phyloP scores from a whole-genome alignment of 192 early-diverging fungal species.

The Rhizophlyctis rosea region DNA sequence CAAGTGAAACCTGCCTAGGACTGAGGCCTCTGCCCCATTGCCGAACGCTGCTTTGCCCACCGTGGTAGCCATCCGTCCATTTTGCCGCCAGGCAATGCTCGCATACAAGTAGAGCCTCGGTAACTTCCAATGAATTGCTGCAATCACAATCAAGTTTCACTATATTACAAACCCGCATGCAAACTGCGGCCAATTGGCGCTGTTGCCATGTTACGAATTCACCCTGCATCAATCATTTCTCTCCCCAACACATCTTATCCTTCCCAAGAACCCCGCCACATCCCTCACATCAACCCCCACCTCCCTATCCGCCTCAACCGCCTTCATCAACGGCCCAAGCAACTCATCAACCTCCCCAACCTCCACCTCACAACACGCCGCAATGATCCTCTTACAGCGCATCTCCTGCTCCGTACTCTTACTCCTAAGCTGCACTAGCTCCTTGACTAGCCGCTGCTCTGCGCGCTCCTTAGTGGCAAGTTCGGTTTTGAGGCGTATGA shows the following conservation, averaged over 20 bases:
- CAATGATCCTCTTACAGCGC: conserved; percentile 80
- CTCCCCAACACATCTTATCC: conserved; percentile 21
- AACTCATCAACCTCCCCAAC: conserved; percentile 75
- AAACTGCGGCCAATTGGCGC: too few relatives aligned
- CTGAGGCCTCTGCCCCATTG: too few relatives aligned
- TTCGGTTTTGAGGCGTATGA: conserved; percentile 9
- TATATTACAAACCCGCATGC: too few relatives aligned
- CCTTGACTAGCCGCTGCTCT: conserved; percentile 43
- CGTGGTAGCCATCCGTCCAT: too few relatives aligned
- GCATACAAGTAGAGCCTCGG: too few relatives aligned
- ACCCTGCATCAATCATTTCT: neutral
- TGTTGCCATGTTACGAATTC: too few relatives aligned
- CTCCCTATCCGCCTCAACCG: conserved; percentile 69
- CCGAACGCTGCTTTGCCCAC: too few relatives aligned
- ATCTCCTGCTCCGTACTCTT: conserved; percentile 65
- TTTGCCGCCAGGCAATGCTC: too few relatives aligned
- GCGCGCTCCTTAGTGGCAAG: conserved; percentile 26
- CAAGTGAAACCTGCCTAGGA: too few relatives aligned
- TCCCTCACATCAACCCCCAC: conserved; percentile 25
- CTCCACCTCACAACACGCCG: conserved; percentile 77
- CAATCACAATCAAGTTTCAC: too few relatives aligned
- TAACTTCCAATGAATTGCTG: too few relatives aligned
- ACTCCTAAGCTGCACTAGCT: conserved; percentile 51
- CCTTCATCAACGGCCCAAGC: conserved; percentile 69
- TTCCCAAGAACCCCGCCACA: conserved; percentile 35